Evolutionary conservation across 371 early-diverging fungal genomes (phyloP), one percentile per base, ranked within the genome.

Genomic region (Rhizopus arrhizus): DNA sequence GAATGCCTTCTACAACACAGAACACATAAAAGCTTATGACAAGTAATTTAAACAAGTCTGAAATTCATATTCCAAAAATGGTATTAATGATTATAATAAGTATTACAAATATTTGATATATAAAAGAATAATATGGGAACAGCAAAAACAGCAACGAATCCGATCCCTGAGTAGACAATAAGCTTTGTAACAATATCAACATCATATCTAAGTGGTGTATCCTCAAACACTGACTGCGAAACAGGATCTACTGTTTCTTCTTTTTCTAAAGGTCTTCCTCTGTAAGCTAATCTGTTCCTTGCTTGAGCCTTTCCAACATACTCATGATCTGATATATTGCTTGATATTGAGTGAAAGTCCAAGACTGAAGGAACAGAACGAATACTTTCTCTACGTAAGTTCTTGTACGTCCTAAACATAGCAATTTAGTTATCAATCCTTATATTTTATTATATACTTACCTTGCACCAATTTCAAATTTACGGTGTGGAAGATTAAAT

Each of bases 81-180:
- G 22, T 22, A 22, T 22, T 22, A 22, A 22, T 22, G 22, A 22
- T 22, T 22, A 22, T 2, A 22, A 22, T 22, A 22, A 22, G 22
- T 22, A 22, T 2, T 22, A 22, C 22, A 22, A 22, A 22, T 22
- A n/a, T 64, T 42, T 12, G 56, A 67, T 53, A 73, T 61, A 41
- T 64, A 53, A 29, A 76, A 72, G 58, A 84, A 86, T 35, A 86
- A 49, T 29, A 83, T 66, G 3, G 82, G 82, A 49, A 76, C 70
- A 5, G 78, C 68, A 61, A 72, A 83, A 4, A 76, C 76, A 12
- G 86, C 82, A 42, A 83, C 35, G n/a, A 80, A 81, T 3, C 86
- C 86, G 63, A 86, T 84, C 22, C 85, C 89, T 34, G 85, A 84
- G 72, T 89, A 89, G 11, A 89, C 87, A 48, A 89, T 83, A 36